A percentile compares a stretch with the other conserved stretches of the same genome.
These are phyloP conservation scores for Diaporthe destruens DNA, from an alignment of 2,329 filamentous ascomycete genomes.

Conservation along the genomic window DNA sequence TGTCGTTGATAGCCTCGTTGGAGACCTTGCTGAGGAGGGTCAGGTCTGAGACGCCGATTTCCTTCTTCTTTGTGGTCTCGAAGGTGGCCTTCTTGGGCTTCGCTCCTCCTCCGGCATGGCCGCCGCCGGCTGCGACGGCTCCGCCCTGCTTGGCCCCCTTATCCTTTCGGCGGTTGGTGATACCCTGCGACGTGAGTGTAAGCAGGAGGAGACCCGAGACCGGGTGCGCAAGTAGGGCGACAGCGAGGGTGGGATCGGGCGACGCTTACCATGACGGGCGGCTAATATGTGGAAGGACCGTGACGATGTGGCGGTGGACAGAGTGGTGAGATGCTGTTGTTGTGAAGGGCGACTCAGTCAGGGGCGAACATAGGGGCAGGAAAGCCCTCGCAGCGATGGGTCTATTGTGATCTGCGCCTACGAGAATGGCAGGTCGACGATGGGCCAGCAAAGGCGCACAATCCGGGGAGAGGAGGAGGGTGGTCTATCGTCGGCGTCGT, in stretches of 20 bases:
- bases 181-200: constrained; percentile 53
- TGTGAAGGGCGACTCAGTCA: constrained; percentile 31
- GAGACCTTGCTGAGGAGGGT: constrained; percentile 98
- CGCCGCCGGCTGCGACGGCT: constrained; percentile 56
- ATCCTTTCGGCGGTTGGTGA: constrained; percentile 63
- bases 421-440: constrained; percentile 23
- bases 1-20: constrained; percentile 99
- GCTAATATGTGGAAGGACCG: constrained; percentile 11
- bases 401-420: constrained; percentile 28
- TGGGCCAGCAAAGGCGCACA: constrained; percentile 27
- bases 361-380: constrained; percentile 29
- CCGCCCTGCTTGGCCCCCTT: constrained; percentile 59
- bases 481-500: constrained; percentile 13
- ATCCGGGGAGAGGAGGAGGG: not conserved
- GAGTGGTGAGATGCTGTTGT: constrained; percentile 23
- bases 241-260: constrained; percentile 2
- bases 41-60: constrained; percentile 97
- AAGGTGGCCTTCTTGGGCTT: constrained; percentile 96
- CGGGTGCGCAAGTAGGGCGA: not conserved
- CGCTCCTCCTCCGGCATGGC: constrained; percentile 57
- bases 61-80: constrained; percentile 98
- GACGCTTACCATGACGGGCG: constrained; percentile 40
- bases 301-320: constrained; percentile 19
- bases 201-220: constrained; percentile 22
- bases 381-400: constrained; percentile 30